Conservation (phyloP, 2,329 filamentous ascomycete genomes). For the Pestalotiopsis sp. region DNA sequence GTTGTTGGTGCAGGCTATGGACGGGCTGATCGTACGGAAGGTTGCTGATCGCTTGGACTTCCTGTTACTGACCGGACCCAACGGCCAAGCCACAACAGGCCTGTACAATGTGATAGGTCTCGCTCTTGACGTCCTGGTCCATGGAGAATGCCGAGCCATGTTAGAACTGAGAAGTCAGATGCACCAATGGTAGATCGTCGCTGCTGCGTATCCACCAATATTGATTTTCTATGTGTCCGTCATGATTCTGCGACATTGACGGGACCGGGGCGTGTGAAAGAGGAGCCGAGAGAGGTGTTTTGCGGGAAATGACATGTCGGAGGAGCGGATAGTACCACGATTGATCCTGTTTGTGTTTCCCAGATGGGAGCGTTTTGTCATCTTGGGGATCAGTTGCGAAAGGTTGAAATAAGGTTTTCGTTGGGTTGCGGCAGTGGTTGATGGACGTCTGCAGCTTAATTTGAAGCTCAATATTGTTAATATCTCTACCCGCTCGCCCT, state of each 20-base stretch:
- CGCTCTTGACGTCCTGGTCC: not conserved
- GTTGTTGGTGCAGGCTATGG: not conserved
- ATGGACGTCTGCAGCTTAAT: constrained; percentile 10
- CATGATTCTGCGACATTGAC: not conserved
- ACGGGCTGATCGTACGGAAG: not conserved
- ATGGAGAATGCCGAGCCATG: not conserved
- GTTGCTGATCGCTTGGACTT: not conserved
- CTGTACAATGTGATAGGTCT: not conserved
- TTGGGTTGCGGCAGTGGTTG: constrained; percentile 13
- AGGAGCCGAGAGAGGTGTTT: not conserved
- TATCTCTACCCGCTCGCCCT: constrained; percentile 12
- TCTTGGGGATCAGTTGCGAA: not conserved
- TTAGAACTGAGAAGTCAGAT: not conserved
- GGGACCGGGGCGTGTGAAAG: not conserved
- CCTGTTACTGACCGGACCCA: not conserved
- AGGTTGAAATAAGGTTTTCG: constrained; percentile 13
- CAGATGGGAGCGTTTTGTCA: not conserved
- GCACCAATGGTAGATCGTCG: not conserved
- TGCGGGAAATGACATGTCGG: not conserved
- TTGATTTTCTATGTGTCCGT: not conserved
- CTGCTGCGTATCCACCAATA: not conserved
- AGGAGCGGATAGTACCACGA: not conserved
- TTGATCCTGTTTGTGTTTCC: not conserved
- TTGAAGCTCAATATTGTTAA: constrained; percentile 14
- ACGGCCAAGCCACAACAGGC: not conserved